Evolutionary conservation across 73 alveolate species (phyloP).

Genomic region (Paramecium tetraurelia): DNA sequence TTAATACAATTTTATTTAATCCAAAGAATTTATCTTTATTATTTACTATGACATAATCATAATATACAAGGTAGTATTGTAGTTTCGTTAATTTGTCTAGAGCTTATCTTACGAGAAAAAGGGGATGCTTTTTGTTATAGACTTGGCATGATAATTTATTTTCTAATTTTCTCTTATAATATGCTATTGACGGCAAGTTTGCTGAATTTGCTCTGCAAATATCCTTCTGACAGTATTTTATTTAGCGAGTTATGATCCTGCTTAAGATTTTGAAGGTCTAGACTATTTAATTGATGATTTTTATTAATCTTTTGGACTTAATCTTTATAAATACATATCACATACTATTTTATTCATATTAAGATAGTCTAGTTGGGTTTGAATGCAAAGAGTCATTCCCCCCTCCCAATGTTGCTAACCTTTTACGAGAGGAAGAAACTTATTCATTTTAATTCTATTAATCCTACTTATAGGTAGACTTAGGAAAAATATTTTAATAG

Average conservation of each 20-base stretch:
- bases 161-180: not conserved
- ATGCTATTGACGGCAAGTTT: not conserved
- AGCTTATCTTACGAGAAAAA: not conserved
- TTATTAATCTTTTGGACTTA: not conserved
- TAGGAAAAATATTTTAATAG: not conserved
- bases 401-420: not conserved
- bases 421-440: not conserved
- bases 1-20: no score
- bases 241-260: not conserved
- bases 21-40: no score
- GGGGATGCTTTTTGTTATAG: not conserved
- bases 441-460: not conserved
- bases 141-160: not conserved
- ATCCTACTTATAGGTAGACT: not conserved
- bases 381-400: not conserved
- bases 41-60: not conserved
- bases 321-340: not conserved
- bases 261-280: not conserved
- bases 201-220: not conserved
- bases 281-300: not conserved
- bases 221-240: not conserved
- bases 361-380: not conserved
- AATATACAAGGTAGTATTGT: not conserved
- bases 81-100: not conserved
- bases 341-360: not conserved